A percentile compares a stretch with the other conserved stretches of the same genome.
Evolutionary conservation across 139 green algal genomes (phyloP).

Genomic region (Ettlia oleoabundans): DNA sequence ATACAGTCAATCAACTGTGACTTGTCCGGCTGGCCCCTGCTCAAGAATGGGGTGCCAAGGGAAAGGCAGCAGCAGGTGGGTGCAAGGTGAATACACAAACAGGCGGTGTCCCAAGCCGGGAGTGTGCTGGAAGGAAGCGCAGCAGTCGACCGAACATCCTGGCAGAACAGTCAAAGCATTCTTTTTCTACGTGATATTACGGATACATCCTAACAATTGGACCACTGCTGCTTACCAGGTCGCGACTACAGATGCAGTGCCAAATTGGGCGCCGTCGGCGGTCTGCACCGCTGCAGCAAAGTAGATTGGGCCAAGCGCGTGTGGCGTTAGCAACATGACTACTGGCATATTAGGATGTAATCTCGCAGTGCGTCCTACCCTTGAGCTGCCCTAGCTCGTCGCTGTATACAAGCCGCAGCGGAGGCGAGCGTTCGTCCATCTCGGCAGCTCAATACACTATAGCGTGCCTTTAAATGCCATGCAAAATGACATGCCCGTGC

Average conservation of each 20-base stretch:
- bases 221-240: constrained; percentile 20
- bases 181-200: too few species aligned
- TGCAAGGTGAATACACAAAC: too few species aligned
- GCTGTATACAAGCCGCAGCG: constrained; percentile 19
- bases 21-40: constrained; percentile 43
- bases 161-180: too few species aligned
- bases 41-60: background rate
- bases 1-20: constrained; percentile 8
- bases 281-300: constrained; percentile 40
- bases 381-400: constrained; percentile 48
- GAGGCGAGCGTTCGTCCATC: background rate
- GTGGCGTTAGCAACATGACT: background rate
- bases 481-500: too few species aligned
- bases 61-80: background rate
- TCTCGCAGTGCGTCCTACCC: background rate
- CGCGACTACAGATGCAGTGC: background rate
- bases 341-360: too few species aligned
- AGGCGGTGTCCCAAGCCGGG: too few species aligned
- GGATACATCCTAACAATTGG: too few species aligned
- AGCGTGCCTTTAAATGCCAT: too few species aligned
- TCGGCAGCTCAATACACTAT: background rate
- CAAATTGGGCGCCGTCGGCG: background rate
- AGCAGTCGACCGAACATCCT: too few species aligned
- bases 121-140: too few species aligned
- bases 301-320: background rate